These are phyloP conservation scores for Breviolum minutum DNA, from an alignment of 73 alveolate genomes.

Conservation along the genomic window DNA sequence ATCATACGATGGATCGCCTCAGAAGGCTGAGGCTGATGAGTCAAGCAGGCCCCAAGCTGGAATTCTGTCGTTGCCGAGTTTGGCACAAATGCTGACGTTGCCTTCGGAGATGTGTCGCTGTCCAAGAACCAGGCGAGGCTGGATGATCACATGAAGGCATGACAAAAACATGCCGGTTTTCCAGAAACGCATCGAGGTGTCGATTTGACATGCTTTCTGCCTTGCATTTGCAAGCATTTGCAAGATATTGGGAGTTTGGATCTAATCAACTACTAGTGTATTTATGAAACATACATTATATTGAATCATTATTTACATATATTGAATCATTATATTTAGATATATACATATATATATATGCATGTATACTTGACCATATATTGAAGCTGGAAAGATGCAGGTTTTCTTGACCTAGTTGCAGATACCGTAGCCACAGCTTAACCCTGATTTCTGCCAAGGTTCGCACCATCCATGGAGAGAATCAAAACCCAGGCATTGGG, in stretches of 20 bases:
- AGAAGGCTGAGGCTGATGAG: conserved; percentile 96
- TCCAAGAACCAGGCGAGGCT: conserved; percentile 73
- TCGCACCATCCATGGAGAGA: conserved; percentile 90
- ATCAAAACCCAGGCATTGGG: conserved; percentile 42
- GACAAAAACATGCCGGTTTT: neutral
- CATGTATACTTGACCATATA: no score
- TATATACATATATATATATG: no score
- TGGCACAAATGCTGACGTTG: conserved; percentile 86
- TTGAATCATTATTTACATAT: no score
- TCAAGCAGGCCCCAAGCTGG: conserved; percentile 95
- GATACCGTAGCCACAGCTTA: neutral
- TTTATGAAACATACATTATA: no score
- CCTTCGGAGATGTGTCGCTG: conserved; percentile 92
- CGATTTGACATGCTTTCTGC: no score
- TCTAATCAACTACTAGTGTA: no score
- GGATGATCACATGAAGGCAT: neutral
- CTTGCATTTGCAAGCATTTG: no score
- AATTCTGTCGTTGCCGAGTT: conserved; percentile 82
- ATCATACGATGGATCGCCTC: conserved; percentile 95
- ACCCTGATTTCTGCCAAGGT: neutral
- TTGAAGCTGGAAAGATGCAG: neutral
- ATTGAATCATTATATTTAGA: no score
- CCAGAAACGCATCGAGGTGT: no score
- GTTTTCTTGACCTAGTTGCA: neutral
- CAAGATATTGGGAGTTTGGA: no score